These are phyloP conservation scores for Arthroderma uncinatum DNA, from an alignment of 2,329 filamentous ascomycete species.

Conservation along the genomic window DNA sequence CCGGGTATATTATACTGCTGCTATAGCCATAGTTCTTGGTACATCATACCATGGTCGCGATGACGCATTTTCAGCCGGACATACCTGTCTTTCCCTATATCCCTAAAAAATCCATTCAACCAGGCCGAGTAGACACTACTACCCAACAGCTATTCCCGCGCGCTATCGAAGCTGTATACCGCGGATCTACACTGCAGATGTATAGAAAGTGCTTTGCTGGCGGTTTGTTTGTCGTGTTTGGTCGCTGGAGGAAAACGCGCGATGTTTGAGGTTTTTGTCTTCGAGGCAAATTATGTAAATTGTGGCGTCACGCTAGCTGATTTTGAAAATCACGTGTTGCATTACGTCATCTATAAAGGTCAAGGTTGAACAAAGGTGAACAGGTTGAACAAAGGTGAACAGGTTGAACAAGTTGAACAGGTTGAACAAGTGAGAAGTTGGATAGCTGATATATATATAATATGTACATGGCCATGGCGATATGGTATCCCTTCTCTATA, in stretches of 20 bases:
- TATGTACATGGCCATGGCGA: background rate
- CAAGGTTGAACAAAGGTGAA: background rate
- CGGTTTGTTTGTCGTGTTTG: conserved; percentile 6
- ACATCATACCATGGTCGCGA: too few species aligned
- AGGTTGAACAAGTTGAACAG: background rate
- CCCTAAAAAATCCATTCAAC: background rate
- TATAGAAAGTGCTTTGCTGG: background rate
- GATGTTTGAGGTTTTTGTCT: conserved; percentile 9
- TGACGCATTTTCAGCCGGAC: too few species aligned
- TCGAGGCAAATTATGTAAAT: conserved; percentile 5
- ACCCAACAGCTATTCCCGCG: background rate
- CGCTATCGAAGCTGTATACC: background rate
- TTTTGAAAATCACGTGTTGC: background rate
- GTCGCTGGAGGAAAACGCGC: background rate
- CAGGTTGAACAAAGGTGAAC: background rate
- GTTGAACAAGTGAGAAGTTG: too few species aligned
- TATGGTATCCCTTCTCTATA: background rate
- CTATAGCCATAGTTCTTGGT: too few species aligned
- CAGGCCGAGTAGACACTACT: background rate
- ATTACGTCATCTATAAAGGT: background rate
- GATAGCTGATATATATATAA: too few species aligned
- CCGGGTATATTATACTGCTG: too few species aligned
- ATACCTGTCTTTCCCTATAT: background rate
- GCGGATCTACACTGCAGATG: background rate
- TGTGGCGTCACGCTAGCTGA: background rate